A percentile compares a stretch with the other conserved stretches of the same genome.
Conservation (phyloP, 225 moss, liverwort and hornwort species). For the Pseudisothecium myosuroides region DNA sequence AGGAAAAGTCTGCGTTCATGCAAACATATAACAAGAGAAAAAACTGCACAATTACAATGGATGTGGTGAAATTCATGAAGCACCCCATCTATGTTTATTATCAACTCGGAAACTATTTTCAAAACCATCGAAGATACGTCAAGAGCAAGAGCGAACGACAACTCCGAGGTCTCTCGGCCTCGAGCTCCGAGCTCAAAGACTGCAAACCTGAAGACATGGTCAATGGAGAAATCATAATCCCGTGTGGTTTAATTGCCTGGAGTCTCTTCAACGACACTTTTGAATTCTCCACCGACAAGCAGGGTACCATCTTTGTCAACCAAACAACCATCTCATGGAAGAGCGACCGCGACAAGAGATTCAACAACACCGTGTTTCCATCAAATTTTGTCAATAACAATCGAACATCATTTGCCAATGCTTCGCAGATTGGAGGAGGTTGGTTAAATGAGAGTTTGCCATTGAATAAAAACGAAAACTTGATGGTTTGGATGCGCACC, state of each 20-base stretch:
- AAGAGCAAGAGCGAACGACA: conserved; percentile 41
- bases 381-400: conserved; percentile 40
- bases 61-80: conserved; percentile 22
- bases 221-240: conserved; percentile 12
- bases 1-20: conserved; percentile 9
- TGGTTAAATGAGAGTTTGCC: conserved; percentile 13
- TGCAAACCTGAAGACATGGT: conserved; percentile 31
- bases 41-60: conserved; percentile 22
- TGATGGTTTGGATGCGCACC: conserved; percentile 53
- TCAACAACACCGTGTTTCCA: conserved; percentile 21
- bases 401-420: neutral
- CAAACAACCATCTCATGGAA: conserved; percentile 37
- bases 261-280: conserved; percentile 49
- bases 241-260: conserved; percentile 48
- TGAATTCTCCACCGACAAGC: neutral
- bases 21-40: conserved; percentile 5
- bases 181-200: neutral
- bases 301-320: conserved; percentile 14
- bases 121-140: conserved; percentile 41
- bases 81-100: conserved; percentile 38
- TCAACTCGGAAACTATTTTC: conserved; percentile 33
- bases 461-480: conserved; percentile 10
- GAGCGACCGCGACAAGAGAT: conserved; percentile 24
- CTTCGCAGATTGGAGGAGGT: conserved; percentile 41
- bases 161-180: neutral